Base-by-base conservation (phyloP, 2,329 filamentous ascomycete genomes). In the Claviceps pusilla region DNA sequence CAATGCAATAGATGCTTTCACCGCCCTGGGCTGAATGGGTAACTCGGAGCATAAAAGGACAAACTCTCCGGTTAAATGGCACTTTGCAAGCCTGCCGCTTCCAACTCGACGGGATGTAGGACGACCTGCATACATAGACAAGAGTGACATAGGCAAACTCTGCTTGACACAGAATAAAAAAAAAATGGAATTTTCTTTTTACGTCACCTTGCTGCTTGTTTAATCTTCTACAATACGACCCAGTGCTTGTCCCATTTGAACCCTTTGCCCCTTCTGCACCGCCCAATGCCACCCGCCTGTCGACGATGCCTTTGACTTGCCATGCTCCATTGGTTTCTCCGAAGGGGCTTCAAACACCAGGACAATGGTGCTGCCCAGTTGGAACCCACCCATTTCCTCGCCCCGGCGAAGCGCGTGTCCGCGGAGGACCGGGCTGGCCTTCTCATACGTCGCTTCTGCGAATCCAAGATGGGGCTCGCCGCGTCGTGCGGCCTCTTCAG, bases 311-410 rank as follows among this genome's bases (percentile, higher is more conserved):
- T 29, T 47, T n/a, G 28, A 71, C 52, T 76, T 72, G 1, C 74
- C 75, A 24, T 73, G 75, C 37, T 72, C 73, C 7, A 69, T 71
- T 55, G 69, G 71, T 55, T 74, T 75, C 67, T 79, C 82, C 1
- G 82, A 59, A 1, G 93, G 93, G 12, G 93, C 93, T 71, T 98
- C 94, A 65, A 98, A 98, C 0, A 98, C 89, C 52, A 98, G 75
- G 43, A 98, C 93, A 60, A 98, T 84, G 1, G 91, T 95, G 67
- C 89, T 95, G 24, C 93, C 93, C 3, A 98, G 76, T 73, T 94
- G 89, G 72, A 98, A 98, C 0, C 93, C 94, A 54, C 93, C 93
- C 89, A 98, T 97, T 70, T 98, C 93, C 66, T 97, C 91, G 41
- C 93, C 93, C 48, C 87, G 78, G 58, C 84, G 80, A 54, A 98